Evolutionary conservation across 805 yeast species (phyloP), one percentile per base, ranked within the genome.

Genomic region (Wickerhamiella lipophila): DNA sequence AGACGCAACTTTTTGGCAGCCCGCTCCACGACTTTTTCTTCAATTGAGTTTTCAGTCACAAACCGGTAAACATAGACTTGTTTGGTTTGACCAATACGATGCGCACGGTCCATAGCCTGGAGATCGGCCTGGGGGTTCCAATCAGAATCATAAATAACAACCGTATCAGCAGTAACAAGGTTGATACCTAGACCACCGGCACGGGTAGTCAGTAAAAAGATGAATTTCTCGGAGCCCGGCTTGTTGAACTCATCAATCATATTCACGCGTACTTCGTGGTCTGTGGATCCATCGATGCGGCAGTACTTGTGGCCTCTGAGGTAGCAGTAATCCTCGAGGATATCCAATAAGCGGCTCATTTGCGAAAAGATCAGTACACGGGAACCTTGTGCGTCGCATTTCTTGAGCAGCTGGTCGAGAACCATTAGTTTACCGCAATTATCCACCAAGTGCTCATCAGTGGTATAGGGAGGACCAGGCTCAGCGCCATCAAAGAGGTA

Each of bases 111-210:
- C 97, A 88, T 88, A 1, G 96, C 96, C 67, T 88, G 97, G 58
- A 88, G 71, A 70, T 88, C 97, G 0, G 96, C 96, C 62, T 88
- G 97, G 1, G 97, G 97, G 61, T 88, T 88, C 97, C 97, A 88
- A 67, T 88, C 97, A 0, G 94, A 83, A 64, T 88, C 97, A 61
- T 77, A 89, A 23, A 88, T 64, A 3, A 88, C 76, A 45, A 88
- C 97, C 39, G 83, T 78, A 62, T 88, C 96, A 2, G 97, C 97
- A 7, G 85, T 77, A 0, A 95, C 89, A 60, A 88, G 72, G 61
- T 89, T 88, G 60, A 88, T 88, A 59, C 97, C 97, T 49, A 88
- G 72, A 8, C 97, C 97, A 64, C 97, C 97, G 6, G 97, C 96
- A 66, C 97, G 78, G 0, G 97, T 88, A 0, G 97, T 88, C 52